Base-by-base conservation (phyloP, 2,329 filamentous ascomycete species). In the Purpureocillium takamizusanense region DNA sequence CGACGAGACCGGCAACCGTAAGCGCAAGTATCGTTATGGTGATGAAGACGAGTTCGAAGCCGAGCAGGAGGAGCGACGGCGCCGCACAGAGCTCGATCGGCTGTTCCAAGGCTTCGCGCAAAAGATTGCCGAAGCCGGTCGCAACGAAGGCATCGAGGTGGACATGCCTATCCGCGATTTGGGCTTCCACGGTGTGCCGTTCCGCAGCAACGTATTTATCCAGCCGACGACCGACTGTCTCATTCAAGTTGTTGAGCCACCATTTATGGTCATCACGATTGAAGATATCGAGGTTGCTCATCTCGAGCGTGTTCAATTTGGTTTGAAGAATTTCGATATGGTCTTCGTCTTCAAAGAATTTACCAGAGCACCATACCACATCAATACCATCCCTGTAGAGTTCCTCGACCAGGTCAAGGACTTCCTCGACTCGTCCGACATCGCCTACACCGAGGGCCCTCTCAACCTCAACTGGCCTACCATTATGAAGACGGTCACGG, bases 291-390 rank as follows among this genome's bases (percentile, higher is more conserved):
- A 98, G 61, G 77, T 97, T 50, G 92, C 92, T 13, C 92, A 98
- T 65, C 69, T 98, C 42, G 92, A 98, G 62, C 86, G 90, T 67
- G 92, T 98, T 14, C 73, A 90, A 65, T 98, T 98, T 54, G 94
- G 92, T 27, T 74, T 98, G 44, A 95, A 97, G 72, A 98, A 98
- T 63, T 98, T 98, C 60, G 92, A 98, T 63, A 80, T 98, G 61
- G 92, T 98, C 15, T 89, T 97, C 55, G 86, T 98, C 29, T 97
- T 95, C 72, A 97, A 97, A 56, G 92, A 98, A 65, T 97, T 95
- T 63, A 78, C 84, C 38, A 79, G 89, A n/a, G 65, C 86, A 3
- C 90, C 90, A 1, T 84, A 83, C 40, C 92, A 98, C 61, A 83
- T 98, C 70, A 98, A 98, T 66, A 98, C 92, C 7, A 97, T 98